Evolutionary conservation across 495 filamentous ascomycete species (phyloP).

Genomic region (Wilcoxina mikolae): DNA sequence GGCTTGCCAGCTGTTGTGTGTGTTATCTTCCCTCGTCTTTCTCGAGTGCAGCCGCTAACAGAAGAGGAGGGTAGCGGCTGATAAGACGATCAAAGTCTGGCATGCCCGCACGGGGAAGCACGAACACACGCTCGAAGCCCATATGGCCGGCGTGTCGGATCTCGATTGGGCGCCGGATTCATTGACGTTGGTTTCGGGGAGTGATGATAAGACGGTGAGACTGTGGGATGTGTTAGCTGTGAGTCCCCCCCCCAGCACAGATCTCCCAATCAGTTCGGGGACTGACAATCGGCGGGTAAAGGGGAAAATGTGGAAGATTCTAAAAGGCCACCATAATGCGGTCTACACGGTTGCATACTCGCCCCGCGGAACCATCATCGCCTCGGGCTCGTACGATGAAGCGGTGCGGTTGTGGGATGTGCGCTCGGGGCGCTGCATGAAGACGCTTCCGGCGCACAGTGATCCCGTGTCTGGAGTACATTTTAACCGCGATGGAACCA

Average conservation of each 20-base stretch:
- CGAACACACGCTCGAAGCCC: slow-evolving; percentile 78
- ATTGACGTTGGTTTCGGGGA: slow-evolving; percentile 70
- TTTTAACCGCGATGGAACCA: slow-evolving; percentile 79
- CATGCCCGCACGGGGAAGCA: slow-evolving; percentile 60
- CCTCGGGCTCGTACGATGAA: slow-evolving; percentile 89
- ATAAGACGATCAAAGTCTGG: slow-evolving; percentile 83
- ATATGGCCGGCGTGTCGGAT: slow-evolving; percentile 80
- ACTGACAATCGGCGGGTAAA: neutral
- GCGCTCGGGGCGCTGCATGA: slow-evolving; percentile 65
- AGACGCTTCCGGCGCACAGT: slow-evolving; percentile 80
- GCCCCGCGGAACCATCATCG: slow-evolving; percentile 91
- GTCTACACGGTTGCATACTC: slow-evolving; percentile 86
- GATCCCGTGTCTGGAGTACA: slow-evolving; percentile 90
- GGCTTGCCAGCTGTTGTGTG: slow-evolving; percentile 75
- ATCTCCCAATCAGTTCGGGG: slow-evolving; percentile 12
- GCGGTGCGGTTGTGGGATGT: slow-evolving; percentile 96
- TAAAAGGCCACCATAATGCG: slow-evolving; percentile 88
- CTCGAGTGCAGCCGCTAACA: neutral
- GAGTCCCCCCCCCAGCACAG: slow-evolving; percentile 29
- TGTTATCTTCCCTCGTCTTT: slow-evolving; percentile 9
- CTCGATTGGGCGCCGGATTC: slow-evolving; percentile 85
- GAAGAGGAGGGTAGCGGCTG: slow-evolving; percentile 45
- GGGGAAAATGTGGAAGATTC: slow-evolving; percentile 41
- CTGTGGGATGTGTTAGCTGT: slow-evolving; percentile 78
- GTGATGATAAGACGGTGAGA: slow-evolving; percentile 89